Evolutionary conservation across 164 flowering plant species (phyloP).

Genomic region (Aristolochia contorta): DNA sequence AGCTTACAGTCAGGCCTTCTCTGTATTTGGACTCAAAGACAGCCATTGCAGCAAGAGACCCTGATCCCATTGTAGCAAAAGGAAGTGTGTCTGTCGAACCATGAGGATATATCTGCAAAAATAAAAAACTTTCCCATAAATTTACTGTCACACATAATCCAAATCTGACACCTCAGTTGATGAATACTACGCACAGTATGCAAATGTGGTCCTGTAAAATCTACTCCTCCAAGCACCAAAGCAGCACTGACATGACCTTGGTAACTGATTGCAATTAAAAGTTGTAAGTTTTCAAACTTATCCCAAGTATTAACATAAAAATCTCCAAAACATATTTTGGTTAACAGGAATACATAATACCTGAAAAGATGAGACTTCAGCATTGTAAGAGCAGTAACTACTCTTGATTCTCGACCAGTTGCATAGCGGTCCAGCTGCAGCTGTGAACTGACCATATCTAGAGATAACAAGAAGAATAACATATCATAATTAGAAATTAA

Average conservation of each 20-base stretch:
- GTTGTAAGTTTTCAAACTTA: background rate
- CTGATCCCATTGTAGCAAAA: constrained; percentile 96
- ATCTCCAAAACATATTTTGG: background rate
- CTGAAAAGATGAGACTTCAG: constrained; percentile 84
- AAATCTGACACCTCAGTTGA: background rate
- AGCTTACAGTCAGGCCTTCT: constrained; percentile 84
- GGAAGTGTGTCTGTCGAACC: constrained; percentile 97
- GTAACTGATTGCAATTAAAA: constrained; percentile 36
- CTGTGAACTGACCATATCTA: constrained; percentile 98
- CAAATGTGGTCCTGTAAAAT: constrained; percentile 91
- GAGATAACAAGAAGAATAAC: constrained; percentile 1
- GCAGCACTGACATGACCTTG: constrained; percentile 94
- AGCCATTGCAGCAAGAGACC: constrained; percentile 97
- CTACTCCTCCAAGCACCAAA: constrained; percentile 98
- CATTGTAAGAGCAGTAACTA: constrained; percentile 78
- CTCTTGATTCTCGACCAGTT: constrained; percentile 87
- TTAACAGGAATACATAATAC: constrained; percentile 22
- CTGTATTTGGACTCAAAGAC: constrained; percentile 76
- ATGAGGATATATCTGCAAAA: constrained; percentile 86
- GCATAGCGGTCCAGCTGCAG: constrained; percentile 80
- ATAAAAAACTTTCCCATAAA: background rate
- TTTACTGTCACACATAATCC: too few species aligned
- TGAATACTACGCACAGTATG: constrained; percentile 63
- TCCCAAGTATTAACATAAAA: background rate
- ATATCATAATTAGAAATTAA: background rate